phyloP scores from a whole-genome alignment of 768 basidiomycete genomes.

The Boletus fagicola region DNA sequence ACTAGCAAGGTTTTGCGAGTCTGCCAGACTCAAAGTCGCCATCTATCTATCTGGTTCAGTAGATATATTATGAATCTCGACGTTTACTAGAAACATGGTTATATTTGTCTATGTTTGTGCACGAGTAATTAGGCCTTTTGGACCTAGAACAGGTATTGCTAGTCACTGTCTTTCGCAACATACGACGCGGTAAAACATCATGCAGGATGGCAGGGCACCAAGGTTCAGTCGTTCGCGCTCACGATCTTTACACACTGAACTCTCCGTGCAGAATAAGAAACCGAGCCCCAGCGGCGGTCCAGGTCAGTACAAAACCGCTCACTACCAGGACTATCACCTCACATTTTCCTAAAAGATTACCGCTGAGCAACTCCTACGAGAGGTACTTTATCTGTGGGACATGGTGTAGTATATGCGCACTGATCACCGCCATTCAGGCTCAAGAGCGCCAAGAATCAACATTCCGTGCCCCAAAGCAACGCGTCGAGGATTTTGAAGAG shows the following conservation, averaged over 20 bases:
- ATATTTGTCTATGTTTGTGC: constrained; percentile 22
- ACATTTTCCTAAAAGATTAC: constrained; percentile 67
- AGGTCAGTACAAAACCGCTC: constrained; percentile 47
- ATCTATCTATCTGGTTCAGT: background rate
- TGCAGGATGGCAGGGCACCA: constrained; percentile 83
- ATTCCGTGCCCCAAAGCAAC: constrained; percentile 89
- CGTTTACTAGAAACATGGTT: no score
- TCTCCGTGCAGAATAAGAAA: constrained; percentile 78
- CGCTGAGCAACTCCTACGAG: constrained; percentile 94
- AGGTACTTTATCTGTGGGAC: constrained; percentile 47
- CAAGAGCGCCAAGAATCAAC: constrained; percentile 96
- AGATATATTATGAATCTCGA: no score
- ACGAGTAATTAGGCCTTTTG: background rate
- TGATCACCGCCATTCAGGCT: constrained; percentile 50
- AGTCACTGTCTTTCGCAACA: background rate
- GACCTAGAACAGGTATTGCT: background rate
- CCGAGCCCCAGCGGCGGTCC: constrained; percentile 89
- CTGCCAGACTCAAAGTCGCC: background rate
- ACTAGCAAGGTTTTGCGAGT: background rate
- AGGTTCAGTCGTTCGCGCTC: constrained; percentile 42
- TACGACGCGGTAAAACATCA: constrained; percentile 25
- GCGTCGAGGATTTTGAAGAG: constrained; percentile 94
- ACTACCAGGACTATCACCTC: constrained; percentile 4
- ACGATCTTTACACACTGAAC: background rate
- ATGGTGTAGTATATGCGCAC: background rate